These are phyloP conservation scores for Jaltomata sinuosa DNA, from an alignment of 257 asterid genomes.

Conservation along the genomic window DNA sequence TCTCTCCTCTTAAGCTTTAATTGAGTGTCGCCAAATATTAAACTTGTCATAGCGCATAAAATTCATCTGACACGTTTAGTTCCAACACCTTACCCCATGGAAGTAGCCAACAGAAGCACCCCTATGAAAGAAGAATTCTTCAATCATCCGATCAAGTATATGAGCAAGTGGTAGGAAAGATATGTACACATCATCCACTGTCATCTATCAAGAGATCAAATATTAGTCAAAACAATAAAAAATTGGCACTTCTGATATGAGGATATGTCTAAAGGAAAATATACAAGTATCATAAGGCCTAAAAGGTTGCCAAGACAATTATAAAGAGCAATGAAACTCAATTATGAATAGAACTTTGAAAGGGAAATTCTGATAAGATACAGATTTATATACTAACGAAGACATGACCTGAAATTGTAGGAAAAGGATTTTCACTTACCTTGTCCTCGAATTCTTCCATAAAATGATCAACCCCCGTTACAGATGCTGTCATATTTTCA, in stretches of 20 bases:
- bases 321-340: background rate
- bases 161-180: slow-evolving; percentile 97
- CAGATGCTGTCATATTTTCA: slow-evolving; percentile 52
- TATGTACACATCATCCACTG: slow-evolving; percentile 86
- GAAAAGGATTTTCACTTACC: slow-evolving; percentile 20
- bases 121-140: slow-evolving; percentile 89
- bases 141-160: slow-evolving; percentile 96
- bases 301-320: background rate
- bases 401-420: background rate
- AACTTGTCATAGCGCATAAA: background rate
- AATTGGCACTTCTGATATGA: background rate
- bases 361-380: background rate
- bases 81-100: slow-evolving; percentile 62
- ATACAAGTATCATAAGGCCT: background rate
- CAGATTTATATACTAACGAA: background rate
- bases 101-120: slow-evolving; percentile 98
- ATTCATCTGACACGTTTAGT: background rate
- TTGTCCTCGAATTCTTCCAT: slow-evolving; percentile 92
- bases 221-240: background rate
- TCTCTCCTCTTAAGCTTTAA: no score
- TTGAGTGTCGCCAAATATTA: background rate
- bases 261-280: background rate
- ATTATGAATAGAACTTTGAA: background rate
- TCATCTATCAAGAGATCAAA: slow-evolving; percentile 47
- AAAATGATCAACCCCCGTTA: slow-evolving; percentile 72